Evolutionary conservation across 1,284 basidiomycete genomes (phyloP).

Genomic region (Microbotryomycetes sp.): DNA sequence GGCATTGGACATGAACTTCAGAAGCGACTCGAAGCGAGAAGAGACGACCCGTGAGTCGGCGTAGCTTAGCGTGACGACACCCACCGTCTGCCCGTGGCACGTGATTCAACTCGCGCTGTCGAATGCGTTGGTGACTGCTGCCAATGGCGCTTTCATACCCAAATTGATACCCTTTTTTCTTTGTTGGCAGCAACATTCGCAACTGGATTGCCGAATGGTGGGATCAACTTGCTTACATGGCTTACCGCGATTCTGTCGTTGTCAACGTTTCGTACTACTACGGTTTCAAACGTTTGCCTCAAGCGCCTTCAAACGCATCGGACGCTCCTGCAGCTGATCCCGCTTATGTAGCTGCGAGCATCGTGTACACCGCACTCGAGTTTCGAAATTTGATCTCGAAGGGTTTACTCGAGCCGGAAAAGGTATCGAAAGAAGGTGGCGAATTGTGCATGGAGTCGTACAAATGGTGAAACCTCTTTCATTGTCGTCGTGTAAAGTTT

Average conservation of each 20-base stretch:
- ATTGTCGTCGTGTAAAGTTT: not conserved
- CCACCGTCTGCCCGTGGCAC: not conserved
- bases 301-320: constrained; percentile 5
- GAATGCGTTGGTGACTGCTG: not conserved
- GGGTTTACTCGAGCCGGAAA: constrained; percentile 63
- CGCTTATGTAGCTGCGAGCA: constrained; percentile 64
- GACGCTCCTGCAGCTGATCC: constrained; percentile 50
- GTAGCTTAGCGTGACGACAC: not conserved
- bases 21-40: constrained; percentile 18
- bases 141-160: not conserved
- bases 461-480: constrained; percentile 50
- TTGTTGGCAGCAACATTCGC: constrained; percentile 6
- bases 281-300: constrained; percentile 35
- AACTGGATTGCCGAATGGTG: constrained; percentile 38
- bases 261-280: constrained; percentile 35
- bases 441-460: constrained; percentile 83
- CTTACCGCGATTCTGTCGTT: constrained; percentile 36
- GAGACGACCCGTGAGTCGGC: constrained; percentile 18
- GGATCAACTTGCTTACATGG: constrained; percentile 37
- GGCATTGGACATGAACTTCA: constrained; percentile 25
- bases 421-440: constrained; percentile 49
- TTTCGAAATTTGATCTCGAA: constrained; percentile 62
- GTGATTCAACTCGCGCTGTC: not conserved
- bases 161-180: too few species aligned
- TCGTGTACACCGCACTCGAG: constrained; percentile 62